phyloP scores from a whole-genome alignment of 768 basidiomycete genomes.

The Boletus eberwhitei region DNA sequence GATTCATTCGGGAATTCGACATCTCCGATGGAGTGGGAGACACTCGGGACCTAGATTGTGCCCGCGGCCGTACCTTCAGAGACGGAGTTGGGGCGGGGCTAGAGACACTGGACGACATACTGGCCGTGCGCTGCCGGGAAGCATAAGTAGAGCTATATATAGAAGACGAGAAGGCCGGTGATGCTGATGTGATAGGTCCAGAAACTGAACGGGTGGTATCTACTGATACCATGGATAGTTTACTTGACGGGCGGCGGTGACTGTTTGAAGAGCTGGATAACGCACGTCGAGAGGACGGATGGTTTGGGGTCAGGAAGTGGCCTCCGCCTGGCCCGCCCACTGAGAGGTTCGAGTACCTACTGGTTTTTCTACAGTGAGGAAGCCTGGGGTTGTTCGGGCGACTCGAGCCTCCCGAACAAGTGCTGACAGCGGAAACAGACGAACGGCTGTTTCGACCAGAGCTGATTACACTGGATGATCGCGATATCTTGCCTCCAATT shows the following conservation, averaged over 20 bases:
- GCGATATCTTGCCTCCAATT: slow-evolving; percentile 56
- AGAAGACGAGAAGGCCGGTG: slow-evolving; percentile 29
- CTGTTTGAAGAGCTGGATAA: slow-evolving; percentile 46
- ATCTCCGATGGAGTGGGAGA: slow-evolving; percentile 67
- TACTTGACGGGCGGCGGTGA: slow-evolving; percentile 53
- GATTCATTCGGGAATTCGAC: slow-evolving; percentile 45
- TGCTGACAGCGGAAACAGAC: slow-evolving; percentile 43
- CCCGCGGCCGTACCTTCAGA: slow-evolving; percentile 35
- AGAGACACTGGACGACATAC: slow-evolving; percentile 47
- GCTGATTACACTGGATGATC: slow-evolving; percentile 63
- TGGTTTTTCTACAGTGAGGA: slow-evolving; percentile 24
- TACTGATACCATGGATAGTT: slow-evolving; percentile 43
- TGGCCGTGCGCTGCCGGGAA: slow-evolving; percentile 79
- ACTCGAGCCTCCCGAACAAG: slow-evolving; percentile 20
- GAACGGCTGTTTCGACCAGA: slow-evolving; percentile 59
- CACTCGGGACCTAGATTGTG: slow-evolving; percentile 42
- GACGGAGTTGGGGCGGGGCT: slow-evolving; percentile 33
- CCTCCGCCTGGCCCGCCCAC: slow-evolving; percentile 34
- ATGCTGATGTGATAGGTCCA: slow-evolving; percentile 51
- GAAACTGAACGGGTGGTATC: slow-evolving; percentile 65
- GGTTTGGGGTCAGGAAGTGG: slow-evolving; percentile 45
- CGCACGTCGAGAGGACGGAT: slow-evolving; percentile 44
- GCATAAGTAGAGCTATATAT: slow-evolving; percentile 68
- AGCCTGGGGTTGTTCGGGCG: slow-evolving; percentile 10
- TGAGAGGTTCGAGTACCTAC: slow-evolving; percentile 32